These are phyloP conservation scores for Filobasidium uniguttulatum DNA, from an alignment of 1,284 basidiomycete genomes.

Conservation along the genomic window DNA sequence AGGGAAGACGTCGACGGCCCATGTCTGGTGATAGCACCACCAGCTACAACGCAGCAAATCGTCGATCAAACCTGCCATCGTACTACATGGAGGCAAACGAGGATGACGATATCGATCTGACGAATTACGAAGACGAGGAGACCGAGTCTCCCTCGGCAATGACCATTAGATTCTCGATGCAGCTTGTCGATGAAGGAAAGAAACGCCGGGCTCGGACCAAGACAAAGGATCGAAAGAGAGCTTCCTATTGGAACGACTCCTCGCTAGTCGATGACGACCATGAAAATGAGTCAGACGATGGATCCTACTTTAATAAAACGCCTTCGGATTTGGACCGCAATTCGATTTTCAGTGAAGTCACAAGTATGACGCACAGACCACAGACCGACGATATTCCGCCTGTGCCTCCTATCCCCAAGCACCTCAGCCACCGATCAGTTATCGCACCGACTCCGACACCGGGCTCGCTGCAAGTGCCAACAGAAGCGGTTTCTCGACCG, in stretches of 20 bases:
- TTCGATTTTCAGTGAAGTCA: too few relatives aligned
- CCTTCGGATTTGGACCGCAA: background rate
- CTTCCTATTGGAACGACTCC: background rate
- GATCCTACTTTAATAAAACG: background rate
- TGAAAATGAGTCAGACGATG: too few relatives aligned
- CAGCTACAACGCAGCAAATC: too few relatives aligned
- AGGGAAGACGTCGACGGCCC: constrained; percentile 20
- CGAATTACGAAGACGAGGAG: constrained; percentile 69
- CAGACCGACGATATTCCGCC: background rate
- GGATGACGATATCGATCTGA: constrained; percentile 51
- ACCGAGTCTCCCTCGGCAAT: constrained; percentile 54
- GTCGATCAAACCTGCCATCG: too few relatives aligned
- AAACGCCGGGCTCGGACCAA: constrained; percentile 43
- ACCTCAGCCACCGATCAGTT: background rate
- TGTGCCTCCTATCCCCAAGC: background rate
- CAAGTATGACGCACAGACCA: too few relatives aligned
- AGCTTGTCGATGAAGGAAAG: constrained; percentile 55
- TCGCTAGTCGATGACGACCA: too few relatives aligned
- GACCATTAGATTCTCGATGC: constrained; percentile 47
- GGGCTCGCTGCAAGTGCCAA: background rate
- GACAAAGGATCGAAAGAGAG: background rate
- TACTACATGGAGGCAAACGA: constrained; percentile 5
- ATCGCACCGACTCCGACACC: background rate
- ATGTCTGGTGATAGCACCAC: constrained; percentile 31
- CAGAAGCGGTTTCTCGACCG: too few relatives aligned